A percentile compares a stretch with the other conserved stretches of the same genome.
These are phyloP conservation scores for Clonostachys sp. DNA, from an alignment of 2,329 filamentous ascomycete genomes.

Conservation along the genomic window DNA sequence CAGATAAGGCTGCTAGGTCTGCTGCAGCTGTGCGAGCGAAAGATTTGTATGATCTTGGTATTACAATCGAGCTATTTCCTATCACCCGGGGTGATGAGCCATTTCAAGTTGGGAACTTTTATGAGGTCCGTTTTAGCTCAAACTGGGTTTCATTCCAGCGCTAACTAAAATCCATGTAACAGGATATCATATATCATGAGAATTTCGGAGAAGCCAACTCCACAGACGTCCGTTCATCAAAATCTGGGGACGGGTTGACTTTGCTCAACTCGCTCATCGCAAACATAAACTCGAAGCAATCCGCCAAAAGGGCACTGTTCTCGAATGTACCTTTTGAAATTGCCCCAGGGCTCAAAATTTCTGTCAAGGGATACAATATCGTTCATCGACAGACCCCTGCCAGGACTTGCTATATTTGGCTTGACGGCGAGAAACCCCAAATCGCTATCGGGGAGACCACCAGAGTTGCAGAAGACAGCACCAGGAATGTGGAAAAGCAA, in stretches of 20 bases:
- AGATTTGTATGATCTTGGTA: constrained; percentile 90
- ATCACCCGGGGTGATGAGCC: constrained; percentile 66
- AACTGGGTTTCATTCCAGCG: background rate
- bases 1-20: constrained; percentile 67
- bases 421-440: constrained; percentile 80
- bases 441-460: constrained; percentile 73
- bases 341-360: constrained; percentile 78
- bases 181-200: constrained; percentile 89
- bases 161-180: background rate
- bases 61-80: constrained; percentile 88
- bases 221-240: constrained; percentile 53
- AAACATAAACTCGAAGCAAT: constrained; percentile 86
- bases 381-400: constrained; percentile 79
- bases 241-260: constrained; percentile 70
- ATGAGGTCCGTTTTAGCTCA: constrained; percentile 59
- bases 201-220: constrained; percentile 61
- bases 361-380: constrained; percentile 88
- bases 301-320: constrained; percentile 80
- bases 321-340: constrained; percentile 84
- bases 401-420: constrained; percentile 81
- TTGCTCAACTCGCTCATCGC: constrained; percentile 77
- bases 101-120: constrained; percentile 85
- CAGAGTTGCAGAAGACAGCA: constrained; percentile 72
- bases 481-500: constrained; percentile 69
- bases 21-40: constrained; percentile 84